Percentiles rank a stretch among this genome's conserved stretches.
Conservation (phyloP, 2,329 filamentous ascomycete genomes). For the Calonectria multiphialidica region DNA sequence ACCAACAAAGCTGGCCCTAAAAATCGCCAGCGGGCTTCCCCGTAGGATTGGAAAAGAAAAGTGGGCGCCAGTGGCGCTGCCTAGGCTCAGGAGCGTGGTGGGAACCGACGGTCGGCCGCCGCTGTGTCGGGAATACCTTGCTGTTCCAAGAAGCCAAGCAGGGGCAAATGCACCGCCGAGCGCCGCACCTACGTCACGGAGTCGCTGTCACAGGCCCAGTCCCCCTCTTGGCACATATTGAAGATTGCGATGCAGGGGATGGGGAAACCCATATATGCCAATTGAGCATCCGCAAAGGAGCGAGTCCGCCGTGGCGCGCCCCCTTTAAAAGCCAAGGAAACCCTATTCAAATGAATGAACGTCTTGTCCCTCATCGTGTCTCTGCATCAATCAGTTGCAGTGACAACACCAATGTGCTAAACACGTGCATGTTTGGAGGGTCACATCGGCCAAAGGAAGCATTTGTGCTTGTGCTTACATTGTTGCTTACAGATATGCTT, state of each 20-base stretch:
- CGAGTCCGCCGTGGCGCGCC: neutral
- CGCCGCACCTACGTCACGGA: neutral
- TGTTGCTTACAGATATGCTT: conserved; percentile 4
- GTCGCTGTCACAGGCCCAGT: neutral
- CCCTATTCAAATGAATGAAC: neutral
- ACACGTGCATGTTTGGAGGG: neutral
- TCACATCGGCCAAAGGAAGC: neutral
- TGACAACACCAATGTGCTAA: neutral
- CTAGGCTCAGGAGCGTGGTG: neutral
- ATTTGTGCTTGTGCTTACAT: neutral
- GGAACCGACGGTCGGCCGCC: neutral
- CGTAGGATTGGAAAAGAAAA: neutral
- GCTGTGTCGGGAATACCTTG: neutral
- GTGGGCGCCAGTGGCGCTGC: neutral
- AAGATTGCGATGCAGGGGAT: neutral
- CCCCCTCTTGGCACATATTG: neutral
- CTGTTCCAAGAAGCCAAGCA: neutral
- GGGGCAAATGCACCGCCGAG: neutral
- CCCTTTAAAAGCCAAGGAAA: neutral
- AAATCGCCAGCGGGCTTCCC: neutral
- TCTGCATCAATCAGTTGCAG: neutral
- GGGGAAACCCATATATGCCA: neutral
- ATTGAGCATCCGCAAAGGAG: neutral
- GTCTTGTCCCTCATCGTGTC: neutral
- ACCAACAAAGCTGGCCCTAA: neutral